Conservation (phyloP, 768 basidiomycete genomes). For the Termitomyces sp. region DNA sequence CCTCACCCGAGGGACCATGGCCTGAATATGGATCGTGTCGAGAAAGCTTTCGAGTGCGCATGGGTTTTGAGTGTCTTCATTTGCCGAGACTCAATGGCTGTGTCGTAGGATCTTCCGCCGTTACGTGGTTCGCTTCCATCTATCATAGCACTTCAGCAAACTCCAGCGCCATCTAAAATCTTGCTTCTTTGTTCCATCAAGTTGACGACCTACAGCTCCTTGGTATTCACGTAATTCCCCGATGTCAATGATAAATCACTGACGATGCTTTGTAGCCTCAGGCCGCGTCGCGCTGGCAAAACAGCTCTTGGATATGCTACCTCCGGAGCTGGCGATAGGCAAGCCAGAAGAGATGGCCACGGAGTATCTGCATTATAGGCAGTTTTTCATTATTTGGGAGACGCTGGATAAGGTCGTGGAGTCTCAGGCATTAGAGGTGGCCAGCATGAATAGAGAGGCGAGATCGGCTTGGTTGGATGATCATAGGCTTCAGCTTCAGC, state of each 20-base stretch:
- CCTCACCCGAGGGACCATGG: conserved; percentile 72
- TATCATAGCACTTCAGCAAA: conserved; percentile 49
- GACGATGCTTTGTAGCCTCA: conserved; percentile 38
- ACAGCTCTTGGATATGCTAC: conserved; percentile 51
- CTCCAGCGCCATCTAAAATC: conserved; percentile 51
- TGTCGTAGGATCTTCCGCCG: conserved; percentile 41
- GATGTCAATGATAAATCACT: neutral
- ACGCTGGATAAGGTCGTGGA: conserved; percentile 56
- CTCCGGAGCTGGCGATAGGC: conserved; percentile 55
- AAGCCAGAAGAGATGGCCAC: conserved; percentile 67
- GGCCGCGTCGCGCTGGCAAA: conserved; percentile 71
- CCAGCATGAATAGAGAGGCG: conserved; percentile 53
- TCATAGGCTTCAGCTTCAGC: conserved; percentile 31
- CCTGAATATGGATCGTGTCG: conserved; percentile 72
- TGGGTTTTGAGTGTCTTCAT: neutral
- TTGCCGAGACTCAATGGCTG: neutral
- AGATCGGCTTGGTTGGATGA: conserved; percentile 56
- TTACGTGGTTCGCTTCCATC: conserved; percentile 56
- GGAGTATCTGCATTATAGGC: conserved; percentile 74
- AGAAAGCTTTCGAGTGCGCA: conserved; percentile 58
- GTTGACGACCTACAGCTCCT: conserved; percentile 88
- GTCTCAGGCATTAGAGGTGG: conserved; percentile 50
- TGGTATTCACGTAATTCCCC: conserved; percentile 36
- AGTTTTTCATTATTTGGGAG: conserved; percentile 76
- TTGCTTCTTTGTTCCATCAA: conserved; percentile 83